phyloP scores from a whole-genome alignment of 345 rosid genomes.

The Carallia pectinifolia region DNA sequence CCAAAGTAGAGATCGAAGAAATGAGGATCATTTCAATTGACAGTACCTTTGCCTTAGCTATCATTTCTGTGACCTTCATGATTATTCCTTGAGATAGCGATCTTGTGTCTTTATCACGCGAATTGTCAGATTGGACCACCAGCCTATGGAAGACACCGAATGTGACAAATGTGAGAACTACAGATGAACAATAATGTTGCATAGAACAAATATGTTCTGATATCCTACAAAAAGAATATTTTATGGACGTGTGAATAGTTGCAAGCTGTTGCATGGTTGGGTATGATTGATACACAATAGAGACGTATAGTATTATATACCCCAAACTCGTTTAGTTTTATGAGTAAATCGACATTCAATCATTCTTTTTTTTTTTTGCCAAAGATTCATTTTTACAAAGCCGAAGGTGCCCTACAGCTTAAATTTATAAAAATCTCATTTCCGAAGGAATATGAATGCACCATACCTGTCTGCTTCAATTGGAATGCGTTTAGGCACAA shows the following conservation, averaged over 20 bases:
- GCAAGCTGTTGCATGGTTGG: background rate
- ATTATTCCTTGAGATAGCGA: slow-evolving; percentile 53
- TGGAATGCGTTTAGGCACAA: slow-evolving; percentile 49
- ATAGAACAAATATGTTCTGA: no score
- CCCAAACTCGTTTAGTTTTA: no score
- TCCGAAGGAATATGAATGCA: background rate
- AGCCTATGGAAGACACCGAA: slow-evolving; percentile 40
- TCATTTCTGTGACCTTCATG: slow-evolving; percentile 47
- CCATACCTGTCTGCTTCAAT: slow-evolving; percentile 70
- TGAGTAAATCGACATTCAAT: no score
- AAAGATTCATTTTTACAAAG: background rate
- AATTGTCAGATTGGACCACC: slow-evolving; percentile 47
- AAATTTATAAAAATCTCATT: background rate
- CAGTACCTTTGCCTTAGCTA: slow-evolving; percentile 78
- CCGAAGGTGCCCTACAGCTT: background rate
- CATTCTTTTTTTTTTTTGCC: background rate
- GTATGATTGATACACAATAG: background rate
- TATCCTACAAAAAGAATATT: background rate
- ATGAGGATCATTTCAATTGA: slow-evolving; percentile 3
- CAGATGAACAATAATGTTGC: background rate
- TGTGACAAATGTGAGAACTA: background rate
- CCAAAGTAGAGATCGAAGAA: background rate
- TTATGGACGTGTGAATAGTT: background rate
- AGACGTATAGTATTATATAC: background rate
- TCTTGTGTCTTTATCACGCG: slow-evolving; percentile 58